Evolutionary conservation across 1,139 yeast species (phyloP), one percentile per base, ranked within the genome.

Genomic region (Scheffersomyces insectosa): DNA sequence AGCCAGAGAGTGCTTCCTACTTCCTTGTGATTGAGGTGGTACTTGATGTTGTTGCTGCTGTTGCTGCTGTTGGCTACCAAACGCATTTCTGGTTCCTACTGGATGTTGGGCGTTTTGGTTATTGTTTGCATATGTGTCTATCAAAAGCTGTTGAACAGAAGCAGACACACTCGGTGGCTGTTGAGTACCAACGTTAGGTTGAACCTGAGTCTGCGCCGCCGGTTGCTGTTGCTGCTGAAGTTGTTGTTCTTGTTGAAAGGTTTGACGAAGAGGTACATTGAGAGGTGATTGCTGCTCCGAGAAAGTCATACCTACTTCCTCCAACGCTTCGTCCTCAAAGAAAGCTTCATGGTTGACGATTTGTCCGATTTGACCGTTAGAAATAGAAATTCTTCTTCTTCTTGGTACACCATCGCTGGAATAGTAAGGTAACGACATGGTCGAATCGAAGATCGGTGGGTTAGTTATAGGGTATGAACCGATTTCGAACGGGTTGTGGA

Each of bases 281-380:
- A 33, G 15, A 10, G 15, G 34, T 11, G 34, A 11, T 13, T 31
- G 34, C 14, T 20, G n/a, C 13, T 30, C 37, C 30, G 40, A 34
- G 43, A 34, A 16, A 36, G 33, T 35, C 11, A 41, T 29, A 34
- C 44, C 49, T 6, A 47, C 54, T 23, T 56, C 63, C 5, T 58
- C 62, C 15, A 51, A 47, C 4, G 42, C 54, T 14, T 60, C 66
- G 37, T 60, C 60, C 38, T 66, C 66, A 36, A 68, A 65, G 34
- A 65, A 62, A 2, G 76, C 77, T 45, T 74, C 79, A 49, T 74
- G 78, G 54, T 63, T 73, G 31, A 80, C 68, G 33, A 81, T 77
- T 57, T 85, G 91, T 37, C 88, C 86, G 51, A 85, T 85, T 58
- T 85, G 93, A 52, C 93, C 93, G 62, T 85, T 85, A 11, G 90